These are phyloP conservation scores for Hypericum androsaemum DNA, from an alignment of 345 rosid genomes.

Conservation along the genomic window DNA sequence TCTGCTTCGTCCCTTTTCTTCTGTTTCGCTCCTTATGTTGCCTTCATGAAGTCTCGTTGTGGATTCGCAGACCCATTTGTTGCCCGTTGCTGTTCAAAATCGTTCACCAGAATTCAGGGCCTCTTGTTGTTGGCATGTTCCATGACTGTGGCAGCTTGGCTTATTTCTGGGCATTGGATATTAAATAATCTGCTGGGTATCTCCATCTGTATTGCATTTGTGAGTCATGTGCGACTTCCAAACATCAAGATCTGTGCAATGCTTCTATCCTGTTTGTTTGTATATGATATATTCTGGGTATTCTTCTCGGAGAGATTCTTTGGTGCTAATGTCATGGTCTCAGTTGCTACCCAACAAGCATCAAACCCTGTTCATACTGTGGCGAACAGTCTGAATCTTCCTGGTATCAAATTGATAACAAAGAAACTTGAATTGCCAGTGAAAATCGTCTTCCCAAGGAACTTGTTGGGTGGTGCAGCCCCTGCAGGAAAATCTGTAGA, in stretches of 20 bases:
- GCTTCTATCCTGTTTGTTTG: conserved; percentile 76
- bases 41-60: conserved; percentile 45
- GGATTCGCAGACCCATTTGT: conserved; percentile 77
- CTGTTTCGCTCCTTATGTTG: conserved; percentile 57
- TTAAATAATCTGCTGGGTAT: conserved; percentile 90
- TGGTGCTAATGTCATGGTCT: conserved; percentile 98
- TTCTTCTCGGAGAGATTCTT: conserved; percentile 96
- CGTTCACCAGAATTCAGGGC: conserved; percentile 62
- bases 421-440: conserved; percentile 93
- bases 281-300: conserved; percentile 97
- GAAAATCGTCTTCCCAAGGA: conserved; percentile 79
- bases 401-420: conserved; percentile 84
- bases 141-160: conserved; percentile 71
- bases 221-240: conserved; percentile 93
- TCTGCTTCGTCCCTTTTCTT: conserved; percentile 85
- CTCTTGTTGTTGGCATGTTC: conserved; percentile 44
- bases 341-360: conserved; percentile 94
- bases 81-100: conserved; percentile 79
- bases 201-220: conserved; percentile 85
- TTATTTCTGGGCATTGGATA: conserved; percentile 89
- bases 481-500: conserved; percentile 56
- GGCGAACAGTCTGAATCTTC: conserved; percentile 87
- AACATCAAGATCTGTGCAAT: conserved; percentile 87
- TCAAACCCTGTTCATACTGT: conserved; percentile 93
- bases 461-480: conserved; percentile 59